Evolutionary conservation across 169 alveolate genomes (phyloP).

Genomic region (Plasmodium vivax): DNA sequence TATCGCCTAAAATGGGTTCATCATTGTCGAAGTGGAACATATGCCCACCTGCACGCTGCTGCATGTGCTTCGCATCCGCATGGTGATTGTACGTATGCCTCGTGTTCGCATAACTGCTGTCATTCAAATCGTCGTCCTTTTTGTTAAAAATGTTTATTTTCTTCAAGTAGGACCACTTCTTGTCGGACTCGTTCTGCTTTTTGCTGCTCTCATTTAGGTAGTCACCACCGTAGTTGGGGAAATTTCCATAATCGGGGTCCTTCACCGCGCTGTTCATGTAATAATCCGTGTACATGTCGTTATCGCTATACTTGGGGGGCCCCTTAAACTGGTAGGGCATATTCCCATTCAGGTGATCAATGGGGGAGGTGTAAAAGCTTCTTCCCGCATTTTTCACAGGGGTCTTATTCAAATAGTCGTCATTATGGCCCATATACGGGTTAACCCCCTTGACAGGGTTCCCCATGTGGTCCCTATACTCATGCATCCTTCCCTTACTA

Average conservation of each 20-base stretch:
- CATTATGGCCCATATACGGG: neutral
- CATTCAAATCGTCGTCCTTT: conserved; percentile 17
- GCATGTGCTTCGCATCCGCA: neutral
- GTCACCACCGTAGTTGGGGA: conserved; percentile 1
- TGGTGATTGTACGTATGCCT: neutral
- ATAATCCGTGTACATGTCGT: conserved; percentile 7
- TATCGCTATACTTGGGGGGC: conserved; percentile 1
- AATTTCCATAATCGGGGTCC: neutral
- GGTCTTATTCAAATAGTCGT: conserved; percentile 61
- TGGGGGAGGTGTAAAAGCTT: conserved; percentile 40
- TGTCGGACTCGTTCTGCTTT: conserved; percentile 32
- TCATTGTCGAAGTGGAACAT: conserved; percentile 38
- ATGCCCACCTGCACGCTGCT: conserved; percentile 8
- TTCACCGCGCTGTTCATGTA: conserved; percentile 13
- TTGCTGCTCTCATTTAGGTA: conserved; percentile 20
- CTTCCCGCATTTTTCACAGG: conserved; percentile 45
- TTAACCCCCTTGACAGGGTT: neutral
- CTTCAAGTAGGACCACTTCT: conserved; percentile 54
- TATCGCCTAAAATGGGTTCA: conserved; percentile 13
- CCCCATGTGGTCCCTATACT: neutral
- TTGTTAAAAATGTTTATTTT: conserved; percentile 33
- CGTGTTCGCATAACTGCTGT: neutral
- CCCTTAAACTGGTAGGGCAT: neutral
- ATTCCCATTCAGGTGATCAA: neutral
- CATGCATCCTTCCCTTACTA: conserved; percentile 19